Evolutionary conservation across 257 asterid species (phyloP), one percentile per base, ranked within the genome.

Genomic region (Solanum peruvianum): DNA sequence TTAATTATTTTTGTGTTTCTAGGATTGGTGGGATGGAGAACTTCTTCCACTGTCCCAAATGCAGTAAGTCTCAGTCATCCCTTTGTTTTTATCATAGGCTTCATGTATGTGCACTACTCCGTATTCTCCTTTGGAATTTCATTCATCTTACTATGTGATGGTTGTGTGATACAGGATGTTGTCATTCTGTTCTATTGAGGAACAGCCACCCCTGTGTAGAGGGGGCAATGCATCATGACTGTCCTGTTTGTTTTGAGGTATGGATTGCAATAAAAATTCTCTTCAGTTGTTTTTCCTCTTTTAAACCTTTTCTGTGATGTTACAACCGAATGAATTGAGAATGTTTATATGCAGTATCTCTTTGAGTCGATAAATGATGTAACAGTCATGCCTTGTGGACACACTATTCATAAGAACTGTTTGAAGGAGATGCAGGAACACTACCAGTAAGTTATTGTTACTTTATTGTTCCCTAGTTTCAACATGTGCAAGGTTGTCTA

Each of bases 191-290:
- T 5, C 84, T 87, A 73, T 27, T 95, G 72, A 93, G 91, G 89
- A 83, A 92, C 87, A 87, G 94, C 82, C 98, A 94, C 85, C 95
- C 98, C 4, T 95, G 98, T 45, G 91, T 96, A 52, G 98, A 96
- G 93, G 93, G 98, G 16, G 98, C 98, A 69, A 94, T 96, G 98
- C 98, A 96, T 87, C 98, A 96, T 77, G 98, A 94, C 87, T 96
- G 98, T 85, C 98, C 98, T 27, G 93, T 96, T 87, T 96, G 98
- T 90, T 94, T 93, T 86, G 98, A 96, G 98, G 98, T 95, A 87
- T 66, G 52, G 23, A 44, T 23, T 11, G 14, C 29, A 52, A 33
- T 39, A n/a, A 44, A 4, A 85, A 23, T 13, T 66, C n/a, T 35
- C 25, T 2, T 6, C n/a, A 52, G 11, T 15, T 27, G 35, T 33